phyloP scores from a whole-genome alignment of 2,329 filamentous ascomycete species.

The Intubia oerlemansii region DNA sequence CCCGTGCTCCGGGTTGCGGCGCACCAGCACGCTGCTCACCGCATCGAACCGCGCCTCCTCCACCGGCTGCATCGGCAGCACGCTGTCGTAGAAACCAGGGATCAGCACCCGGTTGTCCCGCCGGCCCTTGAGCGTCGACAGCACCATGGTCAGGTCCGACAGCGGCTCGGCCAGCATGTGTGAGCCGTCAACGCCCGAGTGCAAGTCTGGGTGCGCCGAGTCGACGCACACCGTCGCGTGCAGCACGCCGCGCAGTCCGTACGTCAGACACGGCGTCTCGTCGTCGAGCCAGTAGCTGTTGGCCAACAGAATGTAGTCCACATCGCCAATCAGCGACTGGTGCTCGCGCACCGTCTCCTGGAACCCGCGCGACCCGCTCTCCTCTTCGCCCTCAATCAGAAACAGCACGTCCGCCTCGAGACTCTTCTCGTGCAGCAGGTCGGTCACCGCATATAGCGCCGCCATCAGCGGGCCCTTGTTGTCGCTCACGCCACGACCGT shows the following conservation, averaged over 20 bases:
- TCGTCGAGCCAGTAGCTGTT: conserved; percentile 99
- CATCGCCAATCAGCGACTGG: conserved; percentile 66
- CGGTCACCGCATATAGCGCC: conserved; percentile 80
- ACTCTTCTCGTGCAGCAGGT: conserved; percentile 64
- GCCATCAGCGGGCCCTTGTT: conserved; percentile 95
- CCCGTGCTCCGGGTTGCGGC: conserved; percentile 39
- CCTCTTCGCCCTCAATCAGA: conserved; percentile 90
- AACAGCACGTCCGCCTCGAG: conserved; percentile 82
- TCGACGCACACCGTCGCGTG: conserved; percentile 82
- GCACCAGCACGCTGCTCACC: conserved; percentile 57
- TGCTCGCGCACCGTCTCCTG: conserved; percentile 59
- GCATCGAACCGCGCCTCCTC: conserved; percentile 70
- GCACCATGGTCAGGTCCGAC: conserved; percentile 69
- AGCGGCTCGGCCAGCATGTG: conserved; percentile 76
- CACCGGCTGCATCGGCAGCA: conserved; percentile 50
- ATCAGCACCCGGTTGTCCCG: conserved; percentile 69
- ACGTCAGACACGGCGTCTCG: conserved; percentile 84
- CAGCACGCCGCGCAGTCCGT: conserved; percentile 80
- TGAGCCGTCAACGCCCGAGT: conserved; percentile 93
- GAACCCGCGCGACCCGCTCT: conserved; percentile 82
- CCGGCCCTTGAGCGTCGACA: conserved; percentile 62
- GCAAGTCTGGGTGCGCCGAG: conserved; percentile 68
- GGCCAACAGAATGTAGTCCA: conserved; percentile 86
- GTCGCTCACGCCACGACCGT: conserved; percentile 89
- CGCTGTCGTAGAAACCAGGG: conserved; percentile 72